These are phyloP conservation scores for Coemansia sp. DNA, from an alignment of 192 early-diverging fungal genomes.

Conservation along the genomic window DNA sequence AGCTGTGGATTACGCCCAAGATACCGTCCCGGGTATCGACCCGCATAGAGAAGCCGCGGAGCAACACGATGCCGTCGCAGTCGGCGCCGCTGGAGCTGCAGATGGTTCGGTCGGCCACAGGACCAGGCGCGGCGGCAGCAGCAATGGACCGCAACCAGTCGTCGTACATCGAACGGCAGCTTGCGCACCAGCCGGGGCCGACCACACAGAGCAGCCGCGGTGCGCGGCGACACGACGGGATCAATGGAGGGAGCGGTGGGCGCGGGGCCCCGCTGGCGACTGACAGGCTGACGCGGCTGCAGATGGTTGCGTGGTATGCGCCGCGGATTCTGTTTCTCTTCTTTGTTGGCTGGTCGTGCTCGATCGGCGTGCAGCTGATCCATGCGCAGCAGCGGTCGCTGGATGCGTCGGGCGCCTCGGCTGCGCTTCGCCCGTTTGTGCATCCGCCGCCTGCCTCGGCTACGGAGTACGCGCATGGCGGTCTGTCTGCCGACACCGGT, in stretches of 20 bases:
- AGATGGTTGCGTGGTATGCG: constrained; percentile 41
- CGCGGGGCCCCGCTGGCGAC: constrained; percentile 10
- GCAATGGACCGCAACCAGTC: background rate
- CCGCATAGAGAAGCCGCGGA: background rate
- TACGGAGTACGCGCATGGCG: background rate
- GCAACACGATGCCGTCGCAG: constrained; percentile 1
- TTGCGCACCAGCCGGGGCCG: background rate
- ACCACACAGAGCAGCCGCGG: background rate
- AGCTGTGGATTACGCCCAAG: constrained; percentile 53
- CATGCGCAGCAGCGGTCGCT: constrained; percentile 35
- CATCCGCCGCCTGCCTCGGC: background rate
- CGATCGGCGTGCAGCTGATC: constrained; percentile 46
- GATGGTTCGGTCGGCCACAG: constrained; percentile 9
- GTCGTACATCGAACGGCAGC: background rate
- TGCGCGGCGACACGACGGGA: background rate
- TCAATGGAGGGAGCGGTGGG: constrained; percentile 5
- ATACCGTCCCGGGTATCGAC: constrained; percentile 21
- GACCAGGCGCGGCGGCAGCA: background rate
- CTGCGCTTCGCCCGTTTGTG: background rate
- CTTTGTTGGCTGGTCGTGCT: constrained; percentile 47
- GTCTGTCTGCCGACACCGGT: background rate
- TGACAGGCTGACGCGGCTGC: background rate
- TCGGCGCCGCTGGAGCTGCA: constrained; percentile 1
- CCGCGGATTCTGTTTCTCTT: constrained; percentile 44
- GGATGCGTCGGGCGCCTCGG: background rate